Conservation (phyloP, 139 green algal genomes). For the Micractinium sp. region DNA sequence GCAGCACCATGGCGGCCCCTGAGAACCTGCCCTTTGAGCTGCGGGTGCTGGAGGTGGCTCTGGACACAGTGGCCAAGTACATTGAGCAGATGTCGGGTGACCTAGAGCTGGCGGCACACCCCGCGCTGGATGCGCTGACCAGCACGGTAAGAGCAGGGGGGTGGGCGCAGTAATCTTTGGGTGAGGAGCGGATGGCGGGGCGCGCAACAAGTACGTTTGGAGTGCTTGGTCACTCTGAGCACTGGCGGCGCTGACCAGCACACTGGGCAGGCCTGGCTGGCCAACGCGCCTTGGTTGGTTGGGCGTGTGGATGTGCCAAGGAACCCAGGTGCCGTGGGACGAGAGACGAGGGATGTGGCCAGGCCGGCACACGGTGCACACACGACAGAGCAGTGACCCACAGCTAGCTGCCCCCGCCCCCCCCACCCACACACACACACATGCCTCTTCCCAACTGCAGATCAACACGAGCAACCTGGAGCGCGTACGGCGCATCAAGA, state of each 20-base stretch:
- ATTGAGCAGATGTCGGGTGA: conserved; percentile 78
- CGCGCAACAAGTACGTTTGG: too few relatives aligned
- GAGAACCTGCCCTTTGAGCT: conserved; percentile 66
- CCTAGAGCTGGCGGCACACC: conserved; percentile 84
- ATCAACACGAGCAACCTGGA: conserved; percentile 84
- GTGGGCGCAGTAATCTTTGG: too few relatives aligned
- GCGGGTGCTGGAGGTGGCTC: conserved; percentile 60
- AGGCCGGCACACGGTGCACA: not conserved
- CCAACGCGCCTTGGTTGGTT: too few relatives aligned
- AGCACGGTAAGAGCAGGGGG: conserved; percentile 62
- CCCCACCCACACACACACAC: not conserved
- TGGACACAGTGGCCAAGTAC: conserved; percentile 63
- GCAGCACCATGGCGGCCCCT: not conserved
- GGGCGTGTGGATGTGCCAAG: conserved; percentile 28
- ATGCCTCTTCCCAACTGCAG: conserved; percentile 32
- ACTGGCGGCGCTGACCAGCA: conserved; percentile 34
- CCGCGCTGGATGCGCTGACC: conserved; percentile 88
- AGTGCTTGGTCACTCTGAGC: too few relatives aligned
- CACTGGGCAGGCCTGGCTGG: not conserved
- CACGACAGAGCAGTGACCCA: not conserved
- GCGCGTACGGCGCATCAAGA: conserved; percentile 92
- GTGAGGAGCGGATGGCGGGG: too few relatives aligned
- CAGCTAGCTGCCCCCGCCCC: not conserved
- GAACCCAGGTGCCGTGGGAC: not conserved
- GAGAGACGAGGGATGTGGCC: too few relatives aligned